Evolutionary conservation across 192 early-diverging fungal genomes (phyloP).

Genomic region (Kappamyces sp.): DNA sequence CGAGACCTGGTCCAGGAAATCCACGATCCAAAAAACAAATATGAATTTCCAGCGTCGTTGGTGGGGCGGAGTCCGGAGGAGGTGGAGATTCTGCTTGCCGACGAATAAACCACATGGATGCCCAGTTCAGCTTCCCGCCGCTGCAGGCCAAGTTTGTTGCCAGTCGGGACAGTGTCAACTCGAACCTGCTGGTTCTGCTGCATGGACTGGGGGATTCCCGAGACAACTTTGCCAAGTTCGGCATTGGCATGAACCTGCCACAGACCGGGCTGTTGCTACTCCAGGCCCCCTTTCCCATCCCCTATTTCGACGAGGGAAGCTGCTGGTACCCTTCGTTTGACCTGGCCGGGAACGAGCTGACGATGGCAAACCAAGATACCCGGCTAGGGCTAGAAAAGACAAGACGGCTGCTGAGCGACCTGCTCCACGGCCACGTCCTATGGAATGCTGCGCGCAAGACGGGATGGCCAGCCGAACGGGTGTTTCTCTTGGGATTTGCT

Average conservation of each 20-base stretch:
- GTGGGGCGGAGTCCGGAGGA: conserved; percentile 63
- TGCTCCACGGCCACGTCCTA: conserved; percentile 41
- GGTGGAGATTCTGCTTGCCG: conserved; percentile 55
- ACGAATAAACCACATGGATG: no score
- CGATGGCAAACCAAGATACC: conserved; percentile 29
- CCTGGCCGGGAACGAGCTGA: conserved; percentile 39
- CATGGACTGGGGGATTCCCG: conserved; percentile 70
- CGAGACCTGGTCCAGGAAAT: conserved; percentile 46
- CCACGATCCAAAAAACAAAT: conserved; percentile 53
- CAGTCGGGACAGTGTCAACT: conserved; percentile 14
- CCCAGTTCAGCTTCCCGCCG: no score
- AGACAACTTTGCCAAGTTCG: conserved; percentile 57
- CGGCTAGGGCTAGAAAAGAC: conserved; percentile 40
- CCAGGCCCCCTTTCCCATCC: conserved; percentile 53
- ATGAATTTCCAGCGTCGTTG: conserved; percentile 59
- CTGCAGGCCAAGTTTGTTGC: no score
- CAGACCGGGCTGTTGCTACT: conserved; percentile 63
- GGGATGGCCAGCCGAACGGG: conserved; percentile 32
- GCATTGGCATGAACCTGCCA: conserved; percentile 53
- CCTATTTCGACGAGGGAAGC: conserved; percentile 53
- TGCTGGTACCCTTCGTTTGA: conserved; percentile 67
- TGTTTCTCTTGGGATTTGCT: conserved; percentile 69
- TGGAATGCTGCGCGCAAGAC: conserved; percentile 23
- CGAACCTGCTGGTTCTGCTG: conserved; percentile 64
- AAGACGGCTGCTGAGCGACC: conserved; percentile 32